Conservation (phyloP, 2,329 filamentous ascomycete species). For the Colletotrichum neosansevieriae region DNA sequence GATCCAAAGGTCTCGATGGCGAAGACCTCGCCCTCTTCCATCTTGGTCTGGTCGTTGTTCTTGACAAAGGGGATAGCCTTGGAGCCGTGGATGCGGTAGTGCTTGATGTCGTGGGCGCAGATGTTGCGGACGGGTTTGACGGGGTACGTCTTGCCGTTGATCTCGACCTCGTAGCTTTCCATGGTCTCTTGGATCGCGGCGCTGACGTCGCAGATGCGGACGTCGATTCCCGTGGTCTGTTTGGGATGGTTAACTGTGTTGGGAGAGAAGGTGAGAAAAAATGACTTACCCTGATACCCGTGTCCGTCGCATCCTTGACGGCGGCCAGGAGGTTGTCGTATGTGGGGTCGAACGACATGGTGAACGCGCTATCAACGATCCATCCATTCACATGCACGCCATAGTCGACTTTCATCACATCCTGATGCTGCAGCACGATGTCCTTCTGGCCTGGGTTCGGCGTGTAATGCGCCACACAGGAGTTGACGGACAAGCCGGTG, state of each 20-base stretch:
- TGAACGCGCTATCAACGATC: slow-evolving; percentile 87
- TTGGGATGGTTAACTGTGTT: neutral
- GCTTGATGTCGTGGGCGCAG: slow-evolving; percentile 90
- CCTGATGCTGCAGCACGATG: slow-evolving; percentile 75
- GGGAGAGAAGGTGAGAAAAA: accelerated
- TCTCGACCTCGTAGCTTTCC: slow-evolving; percentile 92
- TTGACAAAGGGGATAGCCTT: slow-evolving; percentile 97
- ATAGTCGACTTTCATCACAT: slow-evolving; percentile 88
- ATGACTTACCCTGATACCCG: slow-evolving; percentile 73
- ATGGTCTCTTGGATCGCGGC: slow-evolving; percentile 88
- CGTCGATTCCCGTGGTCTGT: slow-evolving; percentile 82
- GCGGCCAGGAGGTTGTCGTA: slow-evolving; percentile 82
- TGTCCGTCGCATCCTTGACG: slow-evolving; percentile 83
- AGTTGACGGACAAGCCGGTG: slow-evolving; percentile 84
- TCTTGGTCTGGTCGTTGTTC: slow-evolving; percentile 88
- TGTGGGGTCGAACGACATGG: slow-evolving; percentile 78
- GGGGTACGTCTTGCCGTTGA: slow-evolving; percentile 81
- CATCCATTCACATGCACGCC: slow-evolving; percentile 84
- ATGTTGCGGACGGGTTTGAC: slow-evolving; percentile 89
- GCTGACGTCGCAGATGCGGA: slow-evolving; percentile 87
- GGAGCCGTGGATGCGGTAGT: slow-evolving; percentile 89
- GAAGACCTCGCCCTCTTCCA: slow-evolving; percentile 97
- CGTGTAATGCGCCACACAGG: slow-evolving; percentile 88
- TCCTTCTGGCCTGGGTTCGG: slow-evolving; percentile 87
- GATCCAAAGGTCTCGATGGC: slow-evolving; percentile 97